These are phyloP conservation scores for Tolypocladium ovalisporum DNA, from an alignment of 2,329 filamentous ascomycete species.

Conservation along the genomic window DNA sequence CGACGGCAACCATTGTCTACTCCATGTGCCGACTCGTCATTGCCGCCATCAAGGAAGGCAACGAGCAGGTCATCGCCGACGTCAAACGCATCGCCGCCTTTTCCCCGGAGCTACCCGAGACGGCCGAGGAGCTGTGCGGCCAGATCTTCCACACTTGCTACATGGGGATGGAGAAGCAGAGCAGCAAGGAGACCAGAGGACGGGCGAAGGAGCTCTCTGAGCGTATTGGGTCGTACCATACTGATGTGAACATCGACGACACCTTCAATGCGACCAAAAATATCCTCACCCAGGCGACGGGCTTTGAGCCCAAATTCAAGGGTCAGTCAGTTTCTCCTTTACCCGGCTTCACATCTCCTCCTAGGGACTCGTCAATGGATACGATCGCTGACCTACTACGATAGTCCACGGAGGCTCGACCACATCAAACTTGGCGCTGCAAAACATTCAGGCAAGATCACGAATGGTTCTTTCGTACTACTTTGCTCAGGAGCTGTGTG, in stretches of 20 bases:
- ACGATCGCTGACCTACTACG: not conserved
- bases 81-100: not conserved
- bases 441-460: not conserved
- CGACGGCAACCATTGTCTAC: not conserved
- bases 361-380: not conserved
- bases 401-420: not conserved
- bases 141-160: not conserved
- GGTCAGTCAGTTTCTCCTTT: not conserved
- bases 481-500: not conserved
- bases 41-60: not conserved
- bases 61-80: not conserved
- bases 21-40: not conserved
- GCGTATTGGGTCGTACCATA: not conserved
- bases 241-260: not conserved
- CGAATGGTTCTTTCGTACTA: not conserved
- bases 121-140: not conserved
- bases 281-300: not conserved
- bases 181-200: not conserved
- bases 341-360: too few relatives aligned
- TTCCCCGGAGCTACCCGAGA: not conserved
- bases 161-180: not conserved
- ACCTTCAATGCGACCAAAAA: not conserved
- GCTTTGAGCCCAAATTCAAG: not conserved
- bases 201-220: not conserved
- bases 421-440: not conserved